Conservation (phyloP, 192 early-diverging fungal species). For the Backusella morwellensis region DNA sequence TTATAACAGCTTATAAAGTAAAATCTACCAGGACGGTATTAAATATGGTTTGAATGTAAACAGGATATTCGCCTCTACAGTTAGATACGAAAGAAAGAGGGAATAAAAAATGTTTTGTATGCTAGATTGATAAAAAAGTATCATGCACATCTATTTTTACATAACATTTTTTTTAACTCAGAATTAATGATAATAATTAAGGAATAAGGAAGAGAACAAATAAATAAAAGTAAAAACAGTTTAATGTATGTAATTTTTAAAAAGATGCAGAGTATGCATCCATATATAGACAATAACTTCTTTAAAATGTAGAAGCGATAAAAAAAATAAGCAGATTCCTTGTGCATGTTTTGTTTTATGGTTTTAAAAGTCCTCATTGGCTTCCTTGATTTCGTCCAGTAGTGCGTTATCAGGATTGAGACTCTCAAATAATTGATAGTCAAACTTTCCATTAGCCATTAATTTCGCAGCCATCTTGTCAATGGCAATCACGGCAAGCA, state of each 20-base stretch:
- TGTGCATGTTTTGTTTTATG: neutral
- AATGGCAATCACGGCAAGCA: conserved; percentile 80
- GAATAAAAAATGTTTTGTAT: neutral
- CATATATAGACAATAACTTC: neutral
- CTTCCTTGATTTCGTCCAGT: conserved; percentile 48
- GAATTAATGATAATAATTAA: too few species aligned
- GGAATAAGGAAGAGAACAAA: neutral
- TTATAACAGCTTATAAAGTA: neutral
- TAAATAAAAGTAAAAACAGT: neutral
- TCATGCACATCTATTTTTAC: too few species aligned
- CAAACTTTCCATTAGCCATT: conserved; percentile 50
- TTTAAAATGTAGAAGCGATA: neutral
- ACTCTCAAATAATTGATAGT: conserved; percentile 55
- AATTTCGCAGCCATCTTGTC: conserved; percentile 71
- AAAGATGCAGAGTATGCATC: neutral
- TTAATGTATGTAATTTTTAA: neutral
- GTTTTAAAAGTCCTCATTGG: conserved; percentile 33
- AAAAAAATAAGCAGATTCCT: too few species aligned
- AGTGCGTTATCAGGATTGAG: conserved; percentile 64
- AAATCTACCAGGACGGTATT: neutral
- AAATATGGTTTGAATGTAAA: too few species aligned
- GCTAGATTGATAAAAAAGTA: neutral
- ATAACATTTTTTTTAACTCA: too few species aligned
- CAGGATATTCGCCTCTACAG: neutral
- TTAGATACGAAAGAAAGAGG: neutral